These are phyloP conservation scores for Cystobasidium sp. DNA, from an alignment of 1,284 basidiomycete species.

Conservation along the genomic window DNA sequence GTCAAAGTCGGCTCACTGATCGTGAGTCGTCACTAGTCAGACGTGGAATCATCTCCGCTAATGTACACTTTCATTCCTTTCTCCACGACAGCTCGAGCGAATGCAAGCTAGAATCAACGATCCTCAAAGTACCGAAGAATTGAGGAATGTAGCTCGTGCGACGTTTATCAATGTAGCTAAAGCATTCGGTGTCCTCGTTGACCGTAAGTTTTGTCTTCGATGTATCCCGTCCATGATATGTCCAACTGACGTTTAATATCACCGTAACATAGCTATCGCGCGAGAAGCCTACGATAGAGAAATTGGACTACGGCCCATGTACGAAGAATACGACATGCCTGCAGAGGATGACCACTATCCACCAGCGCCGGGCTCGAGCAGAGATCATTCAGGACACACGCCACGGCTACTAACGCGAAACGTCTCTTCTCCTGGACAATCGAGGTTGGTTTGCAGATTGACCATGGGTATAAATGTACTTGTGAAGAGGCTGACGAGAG, in stretches of 20 bases:
- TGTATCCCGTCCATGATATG: too few relatives aligned
- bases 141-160: not conserved
- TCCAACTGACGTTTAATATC: not conserved
- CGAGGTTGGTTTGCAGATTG: too few relatives aligned
- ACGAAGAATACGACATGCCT: too few relatives aligned
- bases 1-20: not conserved
- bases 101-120: constrained; percentile 2
- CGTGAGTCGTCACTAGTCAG: not conserved
- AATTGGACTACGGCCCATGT: too few relatives aligned
- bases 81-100: not conserved
- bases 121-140: not conserved
- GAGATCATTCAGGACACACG: too few relatives aligned
- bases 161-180: not conserved
- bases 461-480: too few relatives aligned
- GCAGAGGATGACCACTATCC: too few relatives aligned
- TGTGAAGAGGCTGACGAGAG: too few relatives aligned
- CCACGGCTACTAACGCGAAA: too few relatives aligned
- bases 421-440: too few relatives aligned
- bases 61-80: too few relatives aligned
- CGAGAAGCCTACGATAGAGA: not conserved
- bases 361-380: too few relatives aligned
- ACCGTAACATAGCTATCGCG: not conserved
- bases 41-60: not conserved
- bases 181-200: not conserved
- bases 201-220: constrained; percentile 12